Evolutionary conservation across 2,329 filamentous ascomycete species (phyloP).

Genomic region (Amesomyces nigricolor): DNA sequence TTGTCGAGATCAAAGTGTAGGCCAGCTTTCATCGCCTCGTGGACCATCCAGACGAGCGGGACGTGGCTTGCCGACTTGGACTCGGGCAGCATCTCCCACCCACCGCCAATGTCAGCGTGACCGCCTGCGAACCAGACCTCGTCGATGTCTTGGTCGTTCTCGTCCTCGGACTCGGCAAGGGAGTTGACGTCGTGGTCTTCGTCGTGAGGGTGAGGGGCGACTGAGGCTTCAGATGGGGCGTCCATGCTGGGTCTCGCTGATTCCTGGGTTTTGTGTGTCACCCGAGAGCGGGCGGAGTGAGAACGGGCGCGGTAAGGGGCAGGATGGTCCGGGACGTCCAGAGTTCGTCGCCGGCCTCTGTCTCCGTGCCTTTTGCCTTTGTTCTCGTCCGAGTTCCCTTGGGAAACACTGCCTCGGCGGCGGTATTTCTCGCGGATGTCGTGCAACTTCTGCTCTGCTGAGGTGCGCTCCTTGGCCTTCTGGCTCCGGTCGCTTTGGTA

Average conservation of each 20-base stretch:
- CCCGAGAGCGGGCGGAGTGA: conserved; percentile 21
- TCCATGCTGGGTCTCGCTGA: conserved; percentile 12
- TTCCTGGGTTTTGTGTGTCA: conserved; percentile 23
- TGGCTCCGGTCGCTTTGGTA: conserved; percentile 40
- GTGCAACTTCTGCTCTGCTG: conserved; percentile 25
- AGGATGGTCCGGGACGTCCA: conserved; percentile 30
- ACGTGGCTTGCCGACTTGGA: conserved; percentile 60
- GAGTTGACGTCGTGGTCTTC: conserved; percentile 28
- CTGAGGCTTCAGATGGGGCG: conserved; percentile 21
- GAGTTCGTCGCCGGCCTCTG: conserved; percentile 15
- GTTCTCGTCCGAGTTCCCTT: conserved; percentile 17
- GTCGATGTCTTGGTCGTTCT: conserved; percentile 62
- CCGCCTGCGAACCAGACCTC: conserved; percentile 78
- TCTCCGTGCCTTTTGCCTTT: not conserved
- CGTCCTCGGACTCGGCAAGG: conserved; percentile 40
- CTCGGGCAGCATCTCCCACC: conserved; percentile 56
- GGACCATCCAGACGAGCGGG: conserved; percentile 62
- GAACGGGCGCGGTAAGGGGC: conserved; percentile 40
- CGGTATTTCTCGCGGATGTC: conserved; percentile 36
- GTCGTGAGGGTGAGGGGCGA: conserved; percentile 19
- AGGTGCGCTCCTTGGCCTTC: conserved; percentile 21
- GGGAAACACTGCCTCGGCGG: conserved; percentile 12
- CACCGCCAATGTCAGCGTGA: conserved; percentile 74
- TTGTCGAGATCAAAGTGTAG: conserved; percentile 65
- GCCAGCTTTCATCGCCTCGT: conserved; percentile 55